Evolutionary conservation across 2,329 filamentous ascomycete genomes (phyloP).

Genomic region (Fusarium sp.): DNA sequence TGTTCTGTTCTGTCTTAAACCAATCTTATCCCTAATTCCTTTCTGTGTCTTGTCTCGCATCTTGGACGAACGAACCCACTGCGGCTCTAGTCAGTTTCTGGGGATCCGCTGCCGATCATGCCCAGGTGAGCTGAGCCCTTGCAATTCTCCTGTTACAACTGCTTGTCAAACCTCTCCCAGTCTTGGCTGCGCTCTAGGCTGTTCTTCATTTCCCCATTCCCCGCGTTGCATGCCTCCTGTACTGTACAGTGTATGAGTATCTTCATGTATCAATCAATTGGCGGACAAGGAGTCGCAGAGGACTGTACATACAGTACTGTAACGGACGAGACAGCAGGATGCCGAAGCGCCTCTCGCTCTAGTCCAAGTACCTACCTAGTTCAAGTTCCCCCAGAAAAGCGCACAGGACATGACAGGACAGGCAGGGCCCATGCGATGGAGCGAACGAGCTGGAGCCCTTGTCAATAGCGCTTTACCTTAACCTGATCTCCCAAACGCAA

Average conservation of each 20-base stretch:
- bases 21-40: constrained; percentile 24
- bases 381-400: constrained; percentile 2
- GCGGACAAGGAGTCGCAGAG: constrained; percentile 31
- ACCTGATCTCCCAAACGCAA: constrained; percentile 31
- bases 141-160: constrained; percentile 27
- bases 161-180: constrained; percentile 11
- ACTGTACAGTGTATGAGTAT: constrained; percentile 7
- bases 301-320: not conserved
- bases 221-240: constrained; percentile 32
- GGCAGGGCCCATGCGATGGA: constrained; percentile 4
- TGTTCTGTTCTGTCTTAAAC: constrained; percentile 11
- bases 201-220: constrained; percentile 21
- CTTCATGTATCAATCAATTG: not conserved
- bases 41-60: constrained; percentile 8
- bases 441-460: constrained; percentile 8
- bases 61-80: constrained; percentile 19
- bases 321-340: constrained; percentile 14
- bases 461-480: constrained; percentile 40
- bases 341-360: constrained; percentile 12
- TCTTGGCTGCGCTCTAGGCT: constrained; percentile 27
- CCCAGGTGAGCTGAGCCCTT: constrained; percentile 44
- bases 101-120: constrained; percentile 42
- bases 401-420: not conserved
- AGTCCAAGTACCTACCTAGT: not conserved
- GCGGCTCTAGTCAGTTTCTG: constrained; percentile 32